A percentile compares a stretch with the other conserved stretches of the same genome.
Evolutionary conservation across 371 early-diverging fungal species (phyloP).

Genomic region (Mortierella sp.): DNA sequence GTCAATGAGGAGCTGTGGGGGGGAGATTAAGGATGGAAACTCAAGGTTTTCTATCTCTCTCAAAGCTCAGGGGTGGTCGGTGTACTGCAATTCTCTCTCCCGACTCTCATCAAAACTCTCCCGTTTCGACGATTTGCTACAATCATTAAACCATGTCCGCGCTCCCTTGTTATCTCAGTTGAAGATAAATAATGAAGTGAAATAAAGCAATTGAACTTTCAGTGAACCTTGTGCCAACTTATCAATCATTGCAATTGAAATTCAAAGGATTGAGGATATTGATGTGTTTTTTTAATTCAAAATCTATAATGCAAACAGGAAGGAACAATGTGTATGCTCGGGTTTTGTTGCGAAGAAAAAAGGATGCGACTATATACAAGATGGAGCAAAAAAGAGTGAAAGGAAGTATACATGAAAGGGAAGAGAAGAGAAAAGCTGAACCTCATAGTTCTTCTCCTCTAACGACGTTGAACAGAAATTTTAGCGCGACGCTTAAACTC

Average conservation of each 20-base stretch:
- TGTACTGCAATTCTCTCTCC: too few relatives aligned
- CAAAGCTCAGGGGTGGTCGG: too few relatives aligned
- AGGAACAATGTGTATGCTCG: neutral
- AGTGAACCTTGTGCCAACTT: too few relatives aligned
- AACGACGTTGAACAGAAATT: constrained; percentile 7
- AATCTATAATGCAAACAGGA: neutral
- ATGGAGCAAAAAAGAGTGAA: neutral
- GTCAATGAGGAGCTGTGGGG: too few relatives aligned
- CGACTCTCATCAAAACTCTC: too few relatives aligned
- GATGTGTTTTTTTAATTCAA: neutral
- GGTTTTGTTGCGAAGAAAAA: neutral
- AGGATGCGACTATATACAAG: neutral
- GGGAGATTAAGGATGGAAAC: too few relatives aligned
- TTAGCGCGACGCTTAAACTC: constrained; percentile 44
- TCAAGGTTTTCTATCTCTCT: too few relatives aligned
- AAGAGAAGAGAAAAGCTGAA: neutral
- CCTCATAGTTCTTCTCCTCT: neutral
- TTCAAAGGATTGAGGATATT: neutral
- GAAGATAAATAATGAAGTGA: too few relatives aligned
- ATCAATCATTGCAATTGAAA: neutral
- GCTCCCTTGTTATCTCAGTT: too few relatives aligned
- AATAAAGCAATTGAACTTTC: too few relatives aligned
- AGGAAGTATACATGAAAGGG: neutral
- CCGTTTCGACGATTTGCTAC: too few relatives aligned
- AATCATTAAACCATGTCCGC: too few relatives aligned